Conservation (phyloP, 2,329 filamentous ascomycete species). For the Venturia effusa region DNA sequence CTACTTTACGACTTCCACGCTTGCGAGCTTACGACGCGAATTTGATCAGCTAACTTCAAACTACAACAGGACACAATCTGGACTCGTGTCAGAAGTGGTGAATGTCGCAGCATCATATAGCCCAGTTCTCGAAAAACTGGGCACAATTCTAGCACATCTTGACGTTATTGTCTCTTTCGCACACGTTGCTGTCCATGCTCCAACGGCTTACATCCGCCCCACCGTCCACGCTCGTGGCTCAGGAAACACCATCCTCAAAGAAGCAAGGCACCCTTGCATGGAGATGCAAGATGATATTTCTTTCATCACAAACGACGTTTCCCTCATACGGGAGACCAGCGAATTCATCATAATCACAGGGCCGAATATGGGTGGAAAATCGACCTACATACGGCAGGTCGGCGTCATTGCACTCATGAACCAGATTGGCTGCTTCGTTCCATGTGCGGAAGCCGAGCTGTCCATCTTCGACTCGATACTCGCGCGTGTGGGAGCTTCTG, state of each 20-base stretch:
- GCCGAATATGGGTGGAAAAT: conserved; percentile 98
- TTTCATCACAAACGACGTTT: conserved; percentile 96
- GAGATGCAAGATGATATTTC: conserved; percentile 98
- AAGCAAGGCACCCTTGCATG: conserved; percentile 93
- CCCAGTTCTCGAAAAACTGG: conserved; percentile 81
- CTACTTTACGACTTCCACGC: conserved; percentile 81
- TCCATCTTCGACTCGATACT: conserved; percentile 97
- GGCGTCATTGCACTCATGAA: conserved; percentile 96
- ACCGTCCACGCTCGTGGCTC: conserved; percentile 81
- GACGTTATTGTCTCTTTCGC: conserved; percentile 93
- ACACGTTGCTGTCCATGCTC: conserved; percentile 86
- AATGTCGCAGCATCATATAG: conserved; percentile 89
- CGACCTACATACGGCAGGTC: conserved; percentile 94
- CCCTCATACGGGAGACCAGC: conserved; percentile 63
- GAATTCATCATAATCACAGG: conserved; percentile 96
- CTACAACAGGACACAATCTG: conserved; percentile 89
- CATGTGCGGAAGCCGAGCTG: conserved; percentile 78
- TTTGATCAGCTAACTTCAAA: conserved; percentile 89
- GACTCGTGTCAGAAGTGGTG: conserved; percentile 86
- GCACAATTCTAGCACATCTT: conserved; percentile 78
- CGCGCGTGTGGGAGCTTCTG: conserved; percentile 87
- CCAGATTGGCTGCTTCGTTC: conserved; percentile 92
- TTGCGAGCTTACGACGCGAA: conserved; percentile 74
- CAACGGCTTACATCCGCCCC: conserved; percentile 80
- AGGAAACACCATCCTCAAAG: conserved; percentile 80